Conservation (phyloP, 805 yeast species). For the Ogataea dorogensis region DNA sequence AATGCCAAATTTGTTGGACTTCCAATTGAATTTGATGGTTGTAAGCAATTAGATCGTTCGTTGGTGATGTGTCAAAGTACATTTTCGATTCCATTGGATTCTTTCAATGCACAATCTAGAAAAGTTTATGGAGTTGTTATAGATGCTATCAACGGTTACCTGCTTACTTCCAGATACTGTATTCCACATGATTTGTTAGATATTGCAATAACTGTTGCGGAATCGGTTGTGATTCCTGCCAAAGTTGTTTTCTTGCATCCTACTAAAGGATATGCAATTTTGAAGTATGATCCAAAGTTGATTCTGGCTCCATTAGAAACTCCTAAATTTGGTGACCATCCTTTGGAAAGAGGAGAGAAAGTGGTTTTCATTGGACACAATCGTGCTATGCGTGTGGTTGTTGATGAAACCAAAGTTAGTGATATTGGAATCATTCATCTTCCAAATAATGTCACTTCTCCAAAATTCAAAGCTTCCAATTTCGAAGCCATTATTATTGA, state of each 20-base stretch:
- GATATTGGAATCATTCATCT: constrained; percentile 73
- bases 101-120: constrained; percentile 60
- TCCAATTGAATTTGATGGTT: constrained; percentile 54
- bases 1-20: constrained; percentile 69
- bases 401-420: constrained; percentile 73
- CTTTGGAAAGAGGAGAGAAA: constrained; percentile 72
- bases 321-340: constrained; percentile 55
- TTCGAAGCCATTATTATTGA: constrained; percentile 76
- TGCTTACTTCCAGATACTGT: constrained; percentile 69
- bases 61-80: constrained; percentile 69
- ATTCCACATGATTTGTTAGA: constrained; percentile 85
- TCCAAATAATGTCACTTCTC: constrained; percentile 64
- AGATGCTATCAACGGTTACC: constrained; percentile 78
- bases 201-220: constrained; percentile 76
- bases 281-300: constrained; percentile 75
- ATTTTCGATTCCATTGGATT: constrained; percentile 72
- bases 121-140: constrained; percentile 76
- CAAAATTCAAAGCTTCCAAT: constrained; percentile 84
- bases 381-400: constrained; percentile 61
- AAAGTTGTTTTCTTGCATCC: constrained; percentile 84
- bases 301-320: constrained; percentile 70
- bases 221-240: constrained; percentile 77
- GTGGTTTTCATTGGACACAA: constrained; percentile 81
- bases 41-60: constrained; percentile 59
- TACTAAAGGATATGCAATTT: constrained; percentile 77